Base-by-base conservation (phyloP, 768 basidiomycete genomes). In the Phallus indusiatus region DNA sequence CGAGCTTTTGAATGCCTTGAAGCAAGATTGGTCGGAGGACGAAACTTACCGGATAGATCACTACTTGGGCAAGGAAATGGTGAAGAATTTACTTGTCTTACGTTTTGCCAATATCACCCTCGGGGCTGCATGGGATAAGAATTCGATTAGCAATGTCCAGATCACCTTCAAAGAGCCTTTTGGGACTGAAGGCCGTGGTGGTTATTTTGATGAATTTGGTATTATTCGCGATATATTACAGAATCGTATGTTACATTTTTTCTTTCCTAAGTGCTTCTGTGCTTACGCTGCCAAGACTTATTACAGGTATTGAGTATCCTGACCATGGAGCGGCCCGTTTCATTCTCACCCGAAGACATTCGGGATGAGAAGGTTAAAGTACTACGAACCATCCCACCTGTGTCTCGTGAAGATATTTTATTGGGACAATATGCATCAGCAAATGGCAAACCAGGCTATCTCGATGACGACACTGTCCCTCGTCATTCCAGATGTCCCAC, bases 81-180 rank as follows among this genome's bases (percentile, higher is more conserved):
- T 97, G 69, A 99, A 99, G 80, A 99, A 98, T 73, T 71, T 99
- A 57, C 87, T 98, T 63, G 91, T 97, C 28, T 77, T 97, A 55
- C 86, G 95, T 35, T 99, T 99, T 67, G 95, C 92, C 63, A 99
- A 99, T 73, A 74, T 94, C 64, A 89, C 94, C 22, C 73, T 96
- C 77, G 84, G 83, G 63, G 84, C 90, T 28, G 81, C 83, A 42
- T 96, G 94, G 91, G 94, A 98, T 76, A 95, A 91, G 73, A 92
- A 94, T 72, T 91, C 84, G 61, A 88, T 99, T 76, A 85, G 82
- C 74, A 98, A 94, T 68, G 93, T 99, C 35, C 96, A 99, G 73
- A 96, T 98, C 74, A 96, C 94, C 16, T 97, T 98, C 83, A 98
- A 98, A 77, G 96, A 98, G 73, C 93, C 94, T 1, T 97, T 98